Percentiles rank a stretch among this genome's conserved stretches.
These are phyloP conservation scores for Plasmodium vivax DNA, from an alignment of 169 alveolate genomes.

Conservation along the genomic window DNA sequence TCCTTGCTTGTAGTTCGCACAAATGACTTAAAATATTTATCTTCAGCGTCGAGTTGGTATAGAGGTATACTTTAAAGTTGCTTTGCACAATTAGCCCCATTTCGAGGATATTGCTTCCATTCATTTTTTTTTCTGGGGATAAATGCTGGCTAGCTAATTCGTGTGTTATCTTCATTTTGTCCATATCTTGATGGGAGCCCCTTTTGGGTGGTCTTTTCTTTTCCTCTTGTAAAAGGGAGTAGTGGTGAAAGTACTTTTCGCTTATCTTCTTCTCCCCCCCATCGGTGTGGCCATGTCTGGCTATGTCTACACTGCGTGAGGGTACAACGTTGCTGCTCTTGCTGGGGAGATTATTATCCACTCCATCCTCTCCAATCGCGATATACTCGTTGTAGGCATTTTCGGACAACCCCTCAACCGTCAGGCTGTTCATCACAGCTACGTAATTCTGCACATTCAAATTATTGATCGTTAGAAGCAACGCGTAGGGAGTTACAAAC, in stretches of 20 bases:
- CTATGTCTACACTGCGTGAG: not conserved
- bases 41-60: constrained; percentile 90
- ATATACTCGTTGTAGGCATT: not conserved
- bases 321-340: not conserved
- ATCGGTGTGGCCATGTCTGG: not conserved
- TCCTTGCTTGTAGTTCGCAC: constrained; percentile 90
- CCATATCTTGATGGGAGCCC: not conserved
- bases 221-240: not conserved
- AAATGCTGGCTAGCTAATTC: constrained; percentile 21
- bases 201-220: not conserved
- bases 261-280: constrained; percentile 4
- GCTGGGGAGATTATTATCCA: not conserved
- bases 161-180: not conserved
- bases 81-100: constrained; percentile 91
- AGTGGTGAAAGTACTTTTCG: constrained; percentile 49
- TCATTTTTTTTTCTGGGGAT: constrained; percentile 49
- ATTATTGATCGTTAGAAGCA: constrained; percentile 71
- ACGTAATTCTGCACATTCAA: constrained; percentile 33
- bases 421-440: constrained; percentile 11
- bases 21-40: constrained; percentile 87
- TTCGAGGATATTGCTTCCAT: constrained; percentile 75
- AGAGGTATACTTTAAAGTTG: constrained; percentile 90
- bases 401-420: constrained; percentile 34
- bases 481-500: constrained; percentile 78
- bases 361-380: not conserved